These are phyloP conservation scores for Solanum corneliomulleri DNA, from an alignment of 257 asterid genomes.

Conservation along the genomic window DNA sequence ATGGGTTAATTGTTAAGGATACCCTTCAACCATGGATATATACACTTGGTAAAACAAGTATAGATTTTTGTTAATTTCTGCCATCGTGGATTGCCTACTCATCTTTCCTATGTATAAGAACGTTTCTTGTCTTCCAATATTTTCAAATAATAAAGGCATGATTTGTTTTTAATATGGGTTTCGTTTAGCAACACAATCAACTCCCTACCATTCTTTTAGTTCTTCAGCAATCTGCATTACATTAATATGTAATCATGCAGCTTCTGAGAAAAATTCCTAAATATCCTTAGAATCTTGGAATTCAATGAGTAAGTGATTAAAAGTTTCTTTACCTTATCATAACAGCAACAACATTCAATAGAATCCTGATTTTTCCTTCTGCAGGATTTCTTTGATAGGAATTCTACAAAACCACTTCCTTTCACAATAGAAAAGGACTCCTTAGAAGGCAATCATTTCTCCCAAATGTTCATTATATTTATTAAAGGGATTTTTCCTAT, in stretches of 20 bases:
- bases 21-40: background rate
- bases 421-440: background rate
- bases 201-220: background rate
- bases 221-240: background rate
- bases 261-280: background rate
- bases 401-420: background rate
- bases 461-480: background rate
- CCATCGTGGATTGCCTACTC: background rate
- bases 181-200: background rate
- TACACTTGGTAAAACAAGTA: background rate
- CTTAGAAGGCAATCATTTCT: too few relatives aligned
- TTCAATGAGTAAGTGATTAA: too few relatives aligned
- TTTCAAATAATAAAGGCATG: background rate
- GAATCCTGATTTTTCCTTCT: background rate
- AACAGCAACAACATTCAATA: background rate
- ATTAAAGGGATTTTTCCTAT: too few relatives aligned
- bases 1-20: background rate
- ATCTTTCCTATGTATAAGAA: background rate
- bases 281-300: background rate
- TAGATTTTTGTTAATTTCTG: background rate
- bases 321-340: background rate
- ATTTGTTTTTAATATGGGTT: background rate
- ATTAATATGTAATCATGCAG: background rate
- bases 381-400: background rate
- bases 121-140: background rate